Base-by-base conservation (phyloP, 2,329 filamentous ascomycete genomes). In the Metarhizium rileyi region DNA sequence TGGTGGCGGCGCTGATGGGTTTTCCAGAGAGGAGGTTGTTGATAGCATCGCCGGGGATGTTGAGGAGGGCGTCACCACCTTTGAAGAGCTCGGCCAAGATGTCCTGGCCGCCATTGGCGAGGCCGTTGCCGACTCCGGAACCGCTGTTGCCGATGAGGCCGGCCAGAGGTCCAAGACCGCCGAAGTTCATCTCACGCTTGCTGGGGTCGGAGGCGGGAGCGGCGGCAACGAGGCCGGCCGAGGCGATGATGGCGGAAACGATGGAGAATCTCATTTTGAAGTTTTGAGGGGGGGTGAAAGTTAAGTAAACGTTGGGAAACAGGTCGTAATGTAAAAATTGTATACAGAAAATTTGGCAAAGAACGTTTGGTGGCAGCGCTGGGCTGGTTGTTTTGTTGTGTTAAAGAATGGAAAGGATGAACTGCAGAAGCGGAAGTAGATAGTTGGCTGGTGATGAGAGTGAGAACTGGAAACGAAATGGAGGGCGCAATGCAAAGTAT, bases 11-110 rank as follows among this genome's bases (percentile, higher is more conserved):
- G 3, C 47, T 44, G 30, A 41, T 18, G 2, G 43, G 44, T 46
- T 54, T 38, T 35, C 49, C 49, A 25, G 35, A 5, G 3, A 47
- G 6, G 16, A 48, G 4, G 27, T 52, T 47, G 22, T 12, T 18
- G 28, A 51, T 10, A 9, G 36, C 50, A 22, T 57, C 53, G 30
- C 43, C 27, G 26, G 54, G 55, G 16, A 51, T 47, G 50, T 57
- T 57, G 33, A 57, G 52, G 9, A 54, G 14, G 8, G 20, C 44
- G 23, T 57, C 55, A 5, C 26, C 55, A 2, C 44, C 9, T 36
- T 53, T 53, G 52, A 57, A 57, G 28, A 55, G 3, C 16, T 51
- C 46, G n/a, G 53, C 49, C 3, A 49, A 23, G 12, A 36, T 42
- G 7, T 42, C 43, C 46, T 57, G 55, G 30, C 2, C 46, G n/a